Evolutionary conservation across 768 basidiomycete genomes (phyloP).

Genomic region (Phanerochaete sordida): DNA sequence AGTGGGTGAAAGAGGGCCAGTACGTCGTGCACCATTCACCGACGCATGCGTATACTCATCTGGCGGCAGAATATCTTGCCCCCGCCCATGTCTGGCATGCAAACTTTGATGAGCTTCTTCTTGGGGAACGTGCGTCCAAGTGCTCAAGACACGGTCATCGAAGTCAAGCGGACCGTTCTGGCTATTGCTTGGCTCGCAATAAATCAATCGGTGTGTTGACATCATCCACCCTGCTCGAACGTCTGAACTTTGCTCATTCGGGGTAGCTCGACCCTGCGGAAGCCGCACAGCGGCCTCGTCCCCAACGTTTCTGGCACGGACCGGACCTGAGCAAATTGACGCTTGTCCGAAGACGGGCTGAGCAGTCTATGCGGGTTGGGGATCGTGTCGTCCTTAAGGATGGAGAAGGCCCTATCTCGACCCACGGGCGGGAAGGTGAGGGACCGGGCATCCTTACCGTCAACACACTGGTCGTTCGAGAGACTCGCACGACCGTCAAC

Average conservation of each 20-base stretch:
- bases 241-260: neutral
- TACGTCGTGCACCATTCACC: slow-evolving; percentile 30
- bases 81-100: slow-evolving; percentile 40
- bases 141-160: slow-evolving; percentile 59
- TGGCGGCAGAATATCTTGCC: slow-evolving; percentile 58
- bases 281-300: slow-evolving; percentile 58
- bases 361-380: slow-evolving; percentile 66
- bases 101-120: slow-evolving; percentile 43
- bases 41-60: slow-evolving; percentile 2
- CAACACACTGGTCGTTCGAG: slow-evolving; percentile 58
- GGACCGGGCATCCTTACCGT: slow-evolving; percentile 46
- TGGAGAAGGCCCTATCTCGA: slow-evolving; percentile 45
- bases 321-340: slow-evolving; percentile 60
- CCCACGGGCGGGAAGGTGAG: slow-evolving; percentile 54
- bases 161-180: slow-evolving; percentile 72
- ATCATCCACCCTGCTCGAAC: neutral
- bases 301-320: slow-evolving; percentile 73
- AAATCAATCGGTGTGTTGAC: slow-evolving; percentile 68
- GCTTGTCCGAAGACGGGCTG: slow-evolving; percentile 55
- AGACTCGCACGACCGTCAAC: slow-evolving; percentile 65
- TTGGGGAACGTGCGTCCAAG: slow-evolving; percentile 41
- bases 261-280: slow-evolving; percentile 55
- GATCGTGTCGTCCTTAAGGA: slow-evolving; percentile 66
- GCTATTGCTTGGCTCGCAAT: slow-evolving; percentile 86
- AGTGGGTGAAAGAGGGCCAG: slow-evolving; percentile 74